Percentiles rank a stretch among this genome's conserved stretches.
phyloP scores from a whole-genome alignment of 495 filamentous ascomycete species.

The Lepraria neglecta region DNA sequence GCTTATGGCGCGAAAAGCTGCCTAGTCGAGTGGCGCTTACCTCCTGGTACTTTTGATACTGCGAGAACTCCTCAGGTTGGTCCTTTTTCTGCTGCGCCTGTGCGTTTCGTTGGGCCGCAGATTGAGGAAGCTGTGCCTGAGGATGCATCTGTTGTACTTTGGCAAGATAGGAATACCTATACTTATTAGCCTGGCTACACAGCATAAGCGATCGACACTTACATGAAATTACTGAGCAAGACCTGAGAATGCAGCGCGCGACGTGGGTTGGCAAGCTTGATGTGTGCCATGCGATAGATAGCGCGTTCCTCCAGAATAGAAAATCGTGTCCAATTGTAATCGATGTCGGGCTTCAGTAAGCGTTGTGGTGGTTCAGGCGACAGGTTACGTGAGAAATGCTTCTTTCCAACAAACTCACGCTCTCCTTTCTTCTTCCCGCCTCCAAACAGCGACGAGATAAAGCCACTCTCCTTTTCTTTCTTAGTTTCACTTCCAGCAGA shows the following conservation, averaged over 20 bases:
- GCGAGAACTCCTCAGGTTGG: slow-evolving; percentile 56
- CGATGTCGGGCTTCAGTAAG: slow-evolving; percentile 72
- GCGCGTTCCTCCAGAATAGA: slow-evolving; percentile 92
- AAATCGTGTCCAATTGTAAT: slow-evolving; percentile 94
- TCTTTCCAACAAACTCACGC: slow-evolving; percentile 44
- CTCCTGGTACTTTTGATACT: slow-evolving; percentile 62
- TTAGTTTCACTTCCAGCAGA: slow-evolving; percentile 62
- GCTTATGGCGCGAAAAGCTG: neutral
- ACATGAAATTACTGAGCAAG: slow-evolving; percentile 99
- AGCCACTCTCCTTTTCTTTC: slow-evolving; percentile 75
- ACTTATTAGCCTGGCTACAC: neutral
- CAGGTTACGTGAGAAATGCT: slow-evolving; percentile 64
- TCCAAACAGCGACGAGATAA: slow-evolving; percentile 88
- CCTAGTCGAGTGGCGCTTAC: slow-evolving; percentile 35
- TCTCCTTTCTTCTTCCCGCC: slow-evolving; percentile 65
- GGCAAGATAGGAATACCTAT: slow-evolving; percentile 76
- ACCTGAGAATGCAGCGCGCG: slow-evolving; percentile 92
- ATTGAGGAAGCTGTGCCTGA: slow-evolving; percentile 68
- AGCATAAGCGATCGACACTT: neutral
- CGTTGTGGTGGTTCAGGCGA: slow-evolving; percentile 74
- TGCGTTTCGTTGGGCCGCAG: slow-evolving; percentile 50
- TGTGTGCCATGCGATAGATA: slow-evolving; percentile 97
- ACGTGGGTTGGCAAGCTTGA: slow-evolving; percentile 95
- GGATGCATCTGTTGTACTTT: slow-evolving; percentile 99
- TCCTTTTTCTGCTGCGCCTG: slow-evolving; percentile 61